Base-by-base conservation (phyloP, 2,329 filamentous ascomycete genomes). In the Pyrenophora seminiperda region DNA sequence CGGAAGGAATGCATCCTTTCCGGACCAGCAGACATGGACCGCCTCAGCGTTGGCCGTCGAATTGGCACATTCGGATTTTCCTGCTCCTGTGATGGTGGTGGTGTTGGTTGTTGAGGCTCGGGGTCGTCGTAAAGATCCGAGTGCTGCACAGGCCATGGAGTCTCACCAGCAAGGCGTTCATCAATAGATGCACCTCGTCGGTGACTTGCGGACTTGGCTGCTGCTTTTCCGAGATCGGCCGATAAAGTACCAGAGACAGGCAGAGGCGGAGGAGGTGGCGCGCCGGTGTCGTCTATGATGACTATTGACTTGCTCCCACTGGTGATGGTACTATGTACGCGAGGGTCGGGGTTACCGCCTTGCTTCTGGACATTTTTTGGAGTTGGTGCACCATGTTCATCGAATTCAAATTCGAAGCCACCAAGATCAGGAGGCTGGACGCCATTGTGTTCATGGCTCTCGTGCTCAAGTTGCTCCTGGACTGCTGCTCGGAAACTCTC, bases 261-360 rank as follows among this genome's bases (percentile, higher is more conserved):
- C 7, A 83, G 75, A 4, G 76, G 74, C 0, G 86, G 87, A 22
- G 67, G 75, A 4, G 76, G 74, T 0, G 86, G 87, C 24, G 67
- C 47, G 5, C 84, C 84, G 50, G 82, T 84, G 56, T 82, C 82
- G 61, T 95, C 90, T 29, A 96, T 85, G 65, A 96, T 95, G 47
- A 96, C 81, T 58, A 96, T 95, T 0, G 91, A 96, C 66, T 92
- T 88, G 77, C 90, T 96, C n/a, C 90, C 89, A 9, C 81, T 80
- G 0, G 91, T 94, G 36, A 93, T 83, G 47, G 78, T 77, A 56
- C 81, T 84, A 43, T 77, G 66, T 29, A 74, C 68, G 14, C 70
- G 59, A 80, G 73, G 45, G 58, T 67, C 50, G 51, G 73, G 50
- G 14, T 46, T 43, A 7, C 54, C 51, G 3, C 36, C 44, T 9